These are phyloP conservation scores for Yamadazyma siamensis DNA, from an alignment of 1,139 yeast species.

Conservation along the genomic window DNA sequence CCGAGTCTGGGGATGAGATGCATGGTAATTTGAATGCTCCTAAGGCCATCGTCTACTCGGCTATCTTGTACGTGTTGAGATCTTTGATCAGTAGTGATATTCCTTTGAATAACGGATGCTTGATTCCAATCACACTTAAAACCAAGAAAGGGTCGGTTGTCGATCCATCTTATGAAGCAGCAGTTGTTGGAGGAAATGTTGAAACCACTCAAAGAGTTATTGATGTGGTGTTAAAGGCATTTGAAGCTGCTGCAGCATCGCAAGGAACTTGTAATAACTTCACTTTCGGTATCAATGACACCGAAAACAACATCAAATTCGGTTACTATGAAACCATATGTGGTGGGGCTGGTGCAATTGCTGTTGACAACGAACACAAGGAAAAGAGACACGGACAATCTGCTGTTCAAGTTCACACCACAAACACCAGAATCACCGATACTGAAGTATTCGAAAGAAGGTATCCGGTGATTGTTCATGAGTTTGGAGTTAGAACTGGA, in stretches of 20 bases:
- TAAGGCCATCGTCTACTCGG: conserved; percentile 75
- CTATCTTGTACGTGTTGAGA: conserved; percentile 73
- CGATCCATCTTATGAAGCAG: conserved; percentile 72
- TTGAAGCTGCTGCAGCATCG: conserved; percentile 64
- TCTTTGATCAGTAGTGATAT: conserved; percentile 74
- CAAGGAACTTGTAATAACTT: conserved; percentile 51
- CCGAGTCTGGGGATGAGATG: conserved; percentile 41
- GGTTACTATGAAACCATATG: conserved; percentile 50
- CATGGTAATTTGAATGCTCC: conserved; percentile 46
- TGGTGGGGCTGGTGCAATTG: conserved; percentile 45
- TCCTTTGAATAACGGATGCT: conserved; percentile 83
- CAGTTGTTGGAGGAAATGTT: conserved; percentile 89
- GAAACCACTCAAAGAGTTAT: conserved; percentile 82
- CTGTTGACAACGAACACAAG: conserved; percentile 3
- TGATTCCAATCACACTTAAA: conserved; percentile 61
- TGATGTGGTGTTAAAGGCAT: conserved; percentile 74
- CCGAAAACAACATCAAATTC: conserved; percentile 32
- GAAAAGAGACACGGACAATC: conserved; percentile 49
- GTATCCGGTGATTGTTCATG: conserved; percentile 44
- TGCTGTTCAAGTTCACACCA: conserved; percentile 47
- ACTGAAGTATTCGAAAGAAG: conserved; percentile 46
- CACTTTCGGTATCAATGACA: conserved; percentile 45
- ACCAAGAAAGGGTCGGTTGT: conserved; percentile 71
- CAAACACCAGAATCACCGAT: conserved; percentile 48
- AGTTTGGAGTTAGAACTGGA: conserved; percentile 34